Evolutionary conservation across 257 asterid species (phyloP).

Genomic region (Solanum etuberosum): DNA sequence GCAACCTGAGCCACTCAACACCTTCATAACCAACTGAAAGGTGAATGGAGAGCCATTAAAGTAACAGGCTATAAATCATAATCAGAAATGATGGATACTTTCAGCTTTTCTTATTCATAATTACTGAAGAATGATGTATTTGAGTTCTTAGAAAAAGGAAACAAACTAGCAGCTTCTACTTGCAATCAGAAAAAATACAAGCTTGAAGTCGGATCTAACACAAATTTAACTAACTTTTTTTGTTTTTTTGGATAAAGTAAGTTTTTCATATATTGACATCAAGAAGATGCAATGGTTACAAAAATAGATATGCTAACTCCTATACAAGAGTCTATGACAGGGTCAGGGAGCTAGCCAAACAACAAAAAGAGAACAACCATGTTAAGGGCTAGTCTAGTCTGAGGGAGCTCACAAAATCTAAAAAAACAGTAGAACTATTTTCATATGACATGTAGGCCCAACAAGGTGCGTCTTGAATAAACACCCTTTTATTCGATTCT

Average conservation of each 20-base stretch:
- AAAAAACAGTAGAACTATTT: neutral
- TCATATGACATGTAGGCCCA: neutral
- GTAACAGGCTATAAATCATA: neutral
- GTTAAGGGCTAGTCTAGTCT: neutral
- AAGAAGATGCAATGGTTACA: neutral
- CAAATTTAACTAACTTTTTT: neutral
- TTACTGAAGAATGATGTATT: neutral
- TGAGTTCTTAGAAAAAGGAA: neutral
- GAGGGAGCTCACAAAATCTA: neutral
- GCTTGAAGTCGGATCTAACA: neutral
- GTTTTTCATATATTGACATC: neutral
- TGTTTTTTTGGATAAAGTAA: neutral
- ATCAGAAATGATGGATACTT: neutral
- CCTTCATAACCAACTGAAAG: neutral
- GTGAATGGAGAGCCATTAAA: neutral
- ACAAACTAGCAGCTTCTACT: neutral
- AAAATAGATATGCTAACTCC: neutral
- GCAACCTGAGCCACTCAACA: neutral
- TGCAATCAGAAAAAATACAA: neutral
- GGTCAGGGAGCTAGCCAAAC: neutral
- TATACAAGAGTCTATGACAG: neutral
- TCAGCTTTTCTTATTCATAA: neutral
- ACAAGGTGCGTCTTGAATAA: conserved; percentile 75
- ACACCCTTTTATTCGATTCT: conserved; percentile 32
- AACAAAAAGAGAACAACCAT: neutral